Evolutionary conservation across 2,329 filamentous ascomycete species (phyloP), one percentile per base, ranked within the genome.

Genomic region (Ciborinia camelliae): DNA sequence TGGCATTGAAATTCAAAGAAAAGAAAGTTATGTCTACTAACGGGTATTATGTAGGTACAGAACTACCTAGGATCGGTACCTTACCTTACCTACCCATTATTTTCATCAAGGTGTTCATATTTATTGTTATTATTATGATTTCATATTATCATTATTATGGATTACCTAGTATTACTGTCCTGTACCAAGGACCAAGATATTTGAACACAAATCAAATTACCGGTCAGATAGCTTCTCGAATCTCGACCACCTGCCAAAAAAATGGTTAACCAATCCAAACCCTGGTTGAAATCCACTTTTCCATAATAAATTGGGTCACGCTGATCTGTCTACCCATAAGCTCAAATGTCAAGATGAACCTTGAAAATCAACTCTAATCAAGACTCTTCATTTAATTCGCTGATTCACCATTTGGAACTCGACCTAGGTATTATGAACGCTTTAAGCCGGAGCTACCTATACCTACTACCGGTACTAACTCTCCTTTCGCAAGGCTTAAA

Each of bases 161-260:
- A n/a, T n/a, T n/a, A n/a, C n/a, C n/a, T n/a, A n/a, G n/a, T n/a
- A n/a, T n/a, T n/a, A n/a, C n/a, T n/a, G n/a, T n/a, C n/a, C n/a
- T 57, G 37, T 43, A 43, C 32, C 32, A n/a, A n/a, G n/a, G n/a
- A n/a, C n/a, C n/a, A n/a, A n/a, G n/a, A n/a, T n/a, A n/a, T 35
- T 43, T 43, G 39, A 43, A n/a, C 20, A 45, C 18, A 58, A 45
- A 58, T 58, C 54, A 58, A 58, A 58, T 58, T 58, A 58, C 54
- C 54, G 54, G 54, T 58, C 54, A 39, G 39, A 47, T 26, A 35
- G 28, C 39, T 35, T 58, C 54, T 58, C 28, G 28, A 47, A 23
- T 58, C 54, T 58, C 28, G 28, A 47, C 54, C 54, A 58, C 28
- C 54, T 45, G 41, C 28, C 54, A 47, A 26, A 58, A 9, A 4